Base-by-base conservation (phyloP, 2,329 filamentous ascomycete genomes). In the Uncinocarpus reesii region DNA sequence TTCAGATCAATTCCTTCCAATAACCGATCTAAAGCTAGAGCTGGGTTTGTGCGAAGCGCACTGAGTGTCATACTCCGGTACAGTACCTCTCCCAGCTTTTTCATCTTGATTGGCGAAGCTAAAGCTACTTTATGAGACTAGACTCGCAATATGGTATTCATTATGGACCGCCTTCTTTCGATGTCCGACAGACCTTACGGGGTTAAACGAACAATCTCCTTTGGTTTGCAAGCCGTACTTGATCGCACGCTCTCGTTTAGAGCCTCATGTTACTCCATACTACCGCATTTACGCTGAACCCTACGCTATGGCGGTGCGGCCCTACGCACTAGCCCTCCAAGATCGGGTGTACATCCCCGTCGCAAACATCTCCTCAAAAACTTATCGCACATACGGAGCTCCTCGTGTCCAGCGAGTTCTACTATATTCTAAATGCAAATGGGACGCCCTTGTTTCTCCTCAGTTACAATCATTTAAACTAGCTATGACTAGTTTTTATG, bases 201-300 rank as follows among this genome's bases (percentile, higher is more conserved):
- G 79, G 21, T 78, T 92, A 59, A 77, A 79, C 58, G 78, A 83
- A 21, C 68, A 74, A 24, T 85, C 86, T 1, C 85, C 89, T 0
- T 75, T 71, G 54, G 77, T 96, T 53, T 98, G 92, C 76, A 82
- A 82, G 60, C 82, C 85, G 7, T 95, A 95, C 58, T 61, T 82
- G 28, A 67, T 75, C 75, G 83, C 70, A 67, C 80, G 68, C 57
- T 80, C 71, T 71, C 81, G 74, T 49, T 71, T 89, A 51, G 69
- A 79, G 21, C 92, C 92, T 2, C 83, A 90, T 64, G 60, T 93
- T 26, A 75, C 82, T 57, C 90, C 89, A 2, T 94, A 93, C 68
- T 96, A 95, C 66, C 72, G 90, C 56, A 66, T 78, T 50, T 94
- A 95, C 60, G 83, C 86, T 20, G 84, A 83, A 4, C 86, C 87